phyloP scores from a whole-genome alignment of 106 monocot genomes.

The Chionographis japonica region DNA sequence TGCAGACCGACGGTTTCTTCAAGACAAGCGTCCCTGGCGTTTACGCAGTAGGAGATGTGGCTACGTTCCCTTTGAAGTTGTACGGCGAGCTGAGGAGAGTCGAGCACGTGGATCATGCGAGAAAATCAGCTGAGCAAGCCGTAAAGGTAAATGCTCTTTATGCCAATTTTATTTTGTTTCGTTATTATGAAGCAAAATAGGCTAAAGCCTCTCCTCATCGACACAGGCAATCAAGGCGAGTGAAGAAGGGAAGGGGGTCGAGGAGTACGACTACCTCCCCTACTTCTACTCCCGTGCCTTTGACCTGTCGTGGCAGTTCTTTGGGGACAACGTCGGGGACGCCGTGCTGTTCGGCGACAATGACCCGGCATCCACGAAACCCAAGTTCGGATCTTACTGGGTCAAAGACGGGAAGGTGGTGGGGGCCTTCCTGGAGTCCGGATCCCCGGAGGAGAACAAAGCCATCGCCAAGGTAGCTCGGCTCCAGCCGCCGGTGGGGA shows the following conservation, averaged over 20 bases:
- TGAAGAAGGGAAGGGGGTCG: slow-evolving; percentile 26
- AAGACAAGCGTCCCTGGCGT: slow-evolving; percentile 47
- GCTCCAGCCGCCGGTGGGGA: slow-evolving; percentile 28
- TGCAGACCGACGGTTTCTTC: slow-evolving; percentile 62
- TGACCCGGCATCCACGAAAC: slow-evolving; percentile 39
- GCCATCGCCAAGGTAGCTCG: slow-evolving; percentile 52
- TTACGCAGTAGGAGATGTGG: slow-evolving; percentile 60
- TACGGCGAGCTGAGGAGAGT: slow-evolving; percentile 57
- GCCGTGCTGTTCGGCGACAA: slow-evolving; percentile 56
- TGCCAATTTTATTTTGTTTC: too few relatives aligned
- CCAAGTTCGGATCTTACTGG: slow-evolving; percentile 65
- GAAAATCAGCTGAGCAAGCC: slow-evolving; percentile 69
- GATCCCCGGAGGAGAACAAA: slow-evolving; percentile 61
- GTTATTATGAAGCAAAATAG: too few relatives aligned
- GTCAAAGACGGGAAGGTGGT: slow-evolving; percentile 58
- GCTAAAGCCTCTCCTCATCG: neutral
- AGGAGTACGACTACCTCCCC: slow-evolving; percentile 63
- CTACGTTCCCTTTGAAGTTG: slow-evolving; percentile 57
- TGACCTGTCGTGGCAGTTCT: slow-evolving; percentile 65
- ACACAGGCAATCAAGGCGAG: slow-evolving; percentile 59
- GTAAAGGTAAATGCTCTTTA: slow-evolving; percentile 36
- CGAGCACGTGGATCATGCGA: slow-evolving; percentile 63
- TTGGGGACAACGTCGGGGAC: slow-evolving; percentile 64
- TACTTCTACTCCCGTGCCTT: slow-evolving; percentile 64
- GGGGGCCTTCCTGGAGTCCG: slow-evolving; percentile 49